Percentiles rank a stretch among this genome's conserved stretches.
phyloP scores from a whole-genome alignment of 192 early-diverging fungal species.

The Entomortierella lignicola region DNA sequence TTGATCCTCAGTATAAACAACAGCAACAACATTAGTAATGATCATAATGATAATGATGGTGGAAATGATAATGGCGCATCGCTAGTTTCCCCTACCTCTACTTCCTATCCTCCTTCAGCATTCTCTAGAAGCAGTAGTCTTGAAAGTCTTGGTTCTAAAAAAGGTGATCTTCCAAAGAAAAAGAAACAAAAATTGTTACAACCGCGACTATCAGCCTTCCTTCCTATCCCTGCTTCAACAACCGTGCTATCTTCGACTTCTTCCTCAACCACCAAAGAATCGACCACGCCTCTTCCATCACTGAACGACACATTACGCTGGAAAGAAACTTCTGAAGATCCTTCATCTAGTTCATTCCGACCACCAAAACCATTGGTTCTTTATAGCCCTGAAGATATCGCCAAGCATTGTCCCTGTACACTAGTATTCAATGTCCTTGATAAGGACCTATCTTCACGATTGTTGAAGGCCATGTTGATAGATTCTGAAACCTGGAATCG shows the following conservation, averaged over 20 bases:
- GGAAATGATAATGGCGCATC: not conserved
- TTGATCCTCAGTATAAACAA: conserved; percentile 22
- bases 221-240: conserved; percentile 4
- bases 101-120: not conserved
- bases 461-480: conserved; percentile 40
- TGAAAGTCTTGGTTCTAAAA: not conserved
- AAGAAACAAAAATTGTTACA: conserved; percentile 41
- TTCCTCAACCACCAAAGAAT: not conserved
- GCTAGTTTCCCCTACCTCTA: not conserved
- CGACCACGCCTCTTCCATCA: conserved; percentile 16
- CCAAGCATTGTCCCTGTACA: conserved; percentile 42
- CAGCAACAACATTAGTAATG: not conserved
- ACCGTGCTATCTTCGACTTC: not conserved
- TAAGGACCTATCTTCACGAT: conserved; percentile 40
- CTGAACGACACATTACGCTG: conserved; percentile 43
- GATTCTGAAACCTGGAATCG: conserved; percentile 53
- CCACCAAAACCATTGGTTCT: conserved; percentile 39
- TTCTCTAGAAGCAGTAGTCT: not conserved
- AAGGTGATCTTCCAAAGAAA: not conserved
- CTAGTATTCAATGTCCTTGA: conserved; percentile 44
- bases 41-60: too few relatives aligned
- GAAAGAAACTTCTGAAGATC: conserved; percentile 20
- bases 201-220: conserved; percentile 28
- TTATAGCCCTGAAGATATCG: conserved; percentile 45
- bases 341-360: not conserved